phyloP scores from a whole-genome alignment of 1,284 basidiomycete genomes.

The Phenoliferia sp. region DNA sequence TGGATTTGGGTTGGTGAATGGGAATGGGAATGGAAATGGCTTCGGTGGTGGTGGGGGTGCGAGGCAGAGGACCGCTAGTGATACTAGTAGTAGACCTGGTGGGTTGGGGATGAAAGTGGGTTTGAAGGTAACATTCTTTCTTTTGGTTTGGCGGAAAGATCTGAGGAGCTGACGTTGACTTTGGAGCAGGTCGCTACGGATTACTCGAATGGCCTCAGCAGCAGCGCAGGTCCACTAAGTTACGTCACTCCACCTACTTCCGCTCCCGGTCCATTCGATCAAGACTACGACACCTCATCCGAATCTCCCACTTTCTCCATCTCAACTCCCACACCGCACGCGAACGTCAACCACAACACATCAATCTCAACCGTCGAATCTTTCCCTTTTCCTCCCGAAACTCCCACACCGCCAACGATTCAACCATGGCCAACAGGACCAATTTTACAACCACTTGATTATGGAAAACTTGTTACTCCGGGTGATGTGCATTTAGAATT shows the following conservation, averaged over 20 bases:
- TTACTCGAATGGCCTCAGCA: not conserved
- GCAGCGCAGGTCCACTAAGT: not conserved
- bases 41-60: not conserved
- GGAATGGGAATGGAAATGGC: not conserved
- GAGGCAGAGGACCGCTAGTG: constrained; percentile 4
- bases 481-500: constrained; percentile 56
- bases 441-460: constrained; percentile 9
- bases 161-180: not conserved
- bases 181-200: too few species aligned
- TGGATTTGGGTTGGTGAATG: not conserved
- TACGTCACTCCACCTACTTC: not conserved
- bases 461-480: constrained; percentile 2
- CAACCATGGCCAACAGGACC: not conserved
- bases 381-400: constrained; percentile 12
- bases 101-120: not conserved
- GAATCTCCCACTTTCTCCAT: not conserved
- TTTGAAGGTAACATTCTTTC: constrained; percentile 5
- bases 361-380: not conserved
- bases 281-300: not conserved
- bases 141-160: too few species aligned
- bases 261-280: not conserved
- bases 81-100: not conserved
- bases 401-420: not conserved
- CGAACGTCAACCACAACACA: not conserved
- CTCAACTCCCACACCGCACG: not conserved